Conservation (phyloP, 768 basidiomycete species). For the Holtermanniella nyarrowii region DNA sequence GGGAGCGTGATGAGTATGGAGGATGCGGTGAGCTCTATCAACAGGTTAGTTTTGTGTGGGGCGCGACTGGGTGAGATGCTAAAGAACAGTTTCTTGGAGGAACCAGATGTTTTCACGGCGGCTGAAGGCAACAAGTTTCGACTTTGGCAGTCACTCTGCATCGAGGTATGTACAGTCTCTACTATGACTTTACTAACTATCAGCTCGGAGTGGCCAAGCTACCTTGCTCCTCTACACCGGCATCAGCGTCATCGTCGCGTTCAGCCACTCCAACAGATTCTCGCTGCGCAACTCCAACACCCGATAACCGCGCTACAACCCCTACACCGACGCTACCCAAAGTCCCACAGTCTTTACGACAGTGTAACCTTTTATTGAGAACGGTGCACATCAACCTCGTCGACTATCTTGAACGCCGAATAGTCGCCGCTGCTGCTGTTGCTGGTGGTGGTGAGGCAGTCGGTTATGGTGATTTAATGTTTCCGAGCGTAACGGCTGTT, state of each 20-base stretch:
- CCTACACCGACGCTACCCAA: slow-evolving; percentile 3
- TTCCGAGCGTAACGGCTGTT: slow-evolving; percentile 11
- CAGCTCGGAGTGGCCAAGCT: background rate
- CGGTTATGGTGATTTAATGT: slow-evolving; percentile 11
- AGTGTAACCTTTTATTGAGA: slow-evolving; percentile 13
- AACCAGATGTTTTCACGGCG: slow-evolving; percentile 12
- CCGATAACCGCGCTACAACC: background rate
- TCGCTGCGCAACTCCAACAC: background rate
- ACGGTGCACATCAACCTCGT: slow-evolving; percentile 29
- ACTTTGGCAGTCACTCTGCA: slow-evolving; percentile 32
- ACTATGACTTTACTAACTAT: too few species aligned
- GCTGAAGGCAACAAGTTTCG: slow-evolving; percentile 24
- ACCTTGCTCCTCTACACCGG: background rate
- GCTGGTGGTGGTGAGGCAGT: background rate
- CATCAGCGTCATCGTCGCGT: background rate
- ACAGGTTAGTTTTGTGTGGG: slow-evolving; percentile 24
- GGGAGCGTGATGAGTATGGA: slow-evolving; percentile 17
- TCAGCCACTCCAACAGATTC: background rate
- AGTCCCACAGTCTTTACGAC: slow-evolving; percentile 18
- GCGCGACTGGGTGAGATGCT: background rate
- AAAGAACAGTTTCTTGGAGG: slow-evolving; percentile 18
- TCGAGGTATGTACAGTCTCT: slow-evolving; percentile 18
- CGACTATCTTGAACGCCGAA: slow-evolving; percentile 26
- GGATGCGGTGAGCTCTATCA: slow-evolving; percentile 24
- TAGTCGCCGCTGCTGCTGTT: background rate